These are phyloP conservation scores for Cladophialophora psammophila DNA, from an alignment of 2,329 filamentous ascomycete genomes.

Conservation along the genomic window DNA sequence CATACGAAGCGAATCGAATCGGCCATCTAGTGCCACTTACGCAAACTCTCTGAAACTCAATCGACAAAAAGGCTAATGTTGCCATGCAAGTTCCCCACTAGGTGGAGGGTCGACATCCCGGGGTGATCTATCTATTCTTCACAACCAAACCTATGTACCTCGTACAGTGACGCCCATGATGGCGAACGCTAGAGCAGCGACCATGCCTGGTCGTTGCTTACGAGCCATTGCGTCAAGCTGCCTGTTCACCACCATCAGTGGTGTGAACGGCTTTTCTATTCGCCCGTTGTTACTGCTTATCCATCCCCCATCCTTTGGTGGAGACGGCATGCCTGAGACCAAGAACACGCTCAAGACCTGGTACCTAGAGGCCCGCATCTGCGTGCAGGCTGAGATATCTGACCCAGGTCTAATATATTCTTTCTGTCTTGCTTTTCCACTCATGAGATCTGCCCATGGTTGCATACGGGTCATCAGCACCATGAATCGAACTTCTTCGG, in stretches of 20 bases:
- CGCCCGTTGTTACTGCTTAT: not conserved
- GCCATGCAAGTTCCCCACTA: constrained; percentile 1
- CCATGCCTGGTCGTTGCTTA: not conserved
- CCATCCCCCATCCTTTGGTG: not conserved
- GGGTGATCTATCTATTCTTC: not conserved
- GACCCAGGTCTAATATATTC: not conserved
- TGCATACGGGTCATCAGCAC: not conserved
- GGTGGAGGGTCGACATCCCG: not conserved
- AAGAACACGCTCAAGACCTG: not conserved
- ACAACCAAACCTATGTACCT: not conserved
- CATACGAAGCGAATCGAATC: not conserved
- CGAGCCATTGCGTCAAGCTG: not conserved
- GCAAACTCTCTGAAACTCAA: not conserved
- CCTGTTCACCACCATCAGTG: not conserved
- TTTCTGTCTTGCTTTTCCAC: not conserved
- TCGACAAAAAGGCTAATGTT: not conserved
- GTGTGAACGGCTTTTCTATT: constrained; percentile 5
- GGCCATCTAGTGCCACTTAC: not conserved
- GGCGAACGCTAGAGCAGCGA: not conserved
- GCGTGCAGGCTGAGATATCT: constrained; percentile 3
- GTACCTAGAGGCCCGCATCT: not conserved
- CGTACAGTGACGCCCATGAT: not conserved
- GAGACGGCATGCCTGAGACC: not conserved
- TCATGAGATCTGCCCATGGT: not conserved
- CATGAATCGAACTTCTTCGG: not conserved